Base-by-base conservation (phyloP, 225 moss, liverwort and hornwort genomes). In the Bryum argenteum region DNA sequence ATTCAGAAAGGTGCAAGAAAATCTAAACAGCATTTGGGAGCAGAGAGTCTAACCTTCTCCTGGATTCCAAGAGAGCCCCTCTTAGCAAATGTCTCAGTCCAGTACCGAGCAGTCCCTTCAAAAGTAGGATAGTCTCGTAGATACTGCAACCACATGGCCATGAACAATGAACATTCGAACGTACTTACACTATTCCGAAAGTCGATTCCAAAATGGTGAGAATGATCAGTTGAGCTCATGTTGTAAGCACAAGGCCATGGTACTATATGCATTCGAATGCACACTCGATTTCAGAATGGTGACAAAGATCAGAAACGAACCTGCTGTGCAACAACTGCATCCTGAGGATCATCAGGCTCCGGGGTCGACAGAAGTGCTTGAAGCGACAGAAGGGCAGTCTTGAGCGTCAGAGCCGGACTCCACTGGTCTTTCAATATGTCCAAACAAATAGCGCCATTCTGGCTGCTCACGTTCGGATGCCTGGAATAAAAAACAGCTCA, bases 81-180 rank as follows among this genome's bases (percentile, higher is more conserved):
- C 79, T 91, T 98, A 58, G 97, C 97, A 86, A 98, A 98, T 17
- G 97, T 89, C 77, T 98, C 97, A 33, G 97, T 98, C 97, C 94
- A 98, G 59, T 98, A 94, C 68, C 91, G 87, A 74, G 97, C 97
- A 79, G 97, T 98, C 37, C 92, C 91, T 26, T 81, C 73, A 75
- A 94, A 98, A 42, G 92, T 91, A 54, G 80, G 77, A 61, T 92
- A 88, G 47, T 98, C 91, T 75, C 89, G 81, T 54, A 92, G 76
- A 80, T 98, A 98, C 97, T 98, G 90, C 33, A 62, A 70, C 26
- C 33, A 63, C 10, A 18, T n/a, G 63, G 10, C 66, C 50, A 43
- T 7, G 39, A 23, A 20, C 52, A 24, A 50, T 16, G 41, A 24
- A 26, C 53, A 16, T 44, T 58, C 2, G 8, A 39, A 58, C 22